Percentiles rank a stretch among this genome's conserved stretches.
Evolutionary conservation across 2,329 filamentous ascomycete genomes (phyloP).

Genomic region (Pseudocercospora eumusae): DNA sequence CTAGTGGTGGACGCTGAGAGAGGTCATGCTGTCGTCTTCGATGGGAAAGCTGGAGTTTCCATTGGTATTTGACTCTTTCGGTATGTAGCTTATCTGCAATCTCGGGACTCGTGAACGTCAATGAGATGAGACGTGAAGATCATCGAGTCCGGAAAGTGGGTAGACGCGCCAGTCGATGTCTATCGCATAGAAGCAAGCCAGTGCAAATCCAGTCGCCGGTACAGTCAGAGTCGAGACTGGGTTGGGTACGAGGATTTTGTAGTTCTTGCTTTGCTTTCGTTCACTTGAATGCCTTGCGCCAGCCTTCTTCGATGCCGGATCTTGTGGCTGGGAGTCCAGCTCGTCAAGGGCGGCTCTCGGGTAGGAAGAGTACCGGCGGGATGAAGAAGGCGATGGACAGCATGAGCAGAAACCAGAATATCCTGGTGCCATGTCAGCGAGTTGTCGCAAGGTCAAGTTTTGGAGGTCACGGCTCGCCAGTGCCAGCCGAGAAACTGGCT

Average conservation of each 20-base stretch:
- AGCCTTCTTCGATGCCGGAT: conserved; percentile 27
- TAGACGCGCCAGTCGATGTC: conserved; percentile 43
- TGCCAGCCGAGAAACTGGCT: conserved; percentile 65
- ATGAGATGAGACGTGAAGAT: conserved; percentile 46
- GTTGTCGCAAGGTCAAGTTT: conserved; percentile 43
- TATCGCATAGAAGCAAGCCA: conserved; percentile 49
- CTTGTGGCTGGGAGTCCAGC: conserved; percentile 57
- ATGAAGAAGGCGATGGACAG: conserved; percentile 52
- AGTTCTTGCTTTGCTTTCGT: conserved; percentile 33
- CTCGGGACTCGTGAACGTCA: conserved; percentile 33
- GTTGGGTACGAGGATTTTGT: conserved; percentile 34
- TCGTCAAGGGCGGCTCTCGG: conserved; percentile 59
- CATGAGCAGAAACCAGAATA: conserved; percentile 53
- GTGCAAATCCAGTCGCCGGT: conserved; percentile 43
- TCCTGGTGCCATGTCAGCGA: conserved; percentile 12
- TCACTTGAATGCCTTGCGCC: conserved; percentile 25
- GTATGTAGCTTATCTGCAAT: too few species aligned
- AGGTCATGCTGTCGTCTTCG: conserved; percentile 44
- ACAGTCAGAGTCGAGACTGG: conserved; percentile 34
- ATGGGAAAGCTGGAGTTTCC: too few species aligned
- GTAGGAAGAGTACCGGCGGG: conserved; percentile 58
- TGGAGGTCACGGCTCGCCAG: conserved; percentile 13
- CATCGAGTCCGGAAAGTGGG: conserved; percentile 42
- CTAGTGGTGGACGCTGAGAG: conserved; percentile 45
- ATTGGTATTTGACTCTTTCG: too few species aligned